phyloP scores from a whole-genome alignment of 352 stramenopile genomes.

The Halophytophthora polymorphica region DNA sequence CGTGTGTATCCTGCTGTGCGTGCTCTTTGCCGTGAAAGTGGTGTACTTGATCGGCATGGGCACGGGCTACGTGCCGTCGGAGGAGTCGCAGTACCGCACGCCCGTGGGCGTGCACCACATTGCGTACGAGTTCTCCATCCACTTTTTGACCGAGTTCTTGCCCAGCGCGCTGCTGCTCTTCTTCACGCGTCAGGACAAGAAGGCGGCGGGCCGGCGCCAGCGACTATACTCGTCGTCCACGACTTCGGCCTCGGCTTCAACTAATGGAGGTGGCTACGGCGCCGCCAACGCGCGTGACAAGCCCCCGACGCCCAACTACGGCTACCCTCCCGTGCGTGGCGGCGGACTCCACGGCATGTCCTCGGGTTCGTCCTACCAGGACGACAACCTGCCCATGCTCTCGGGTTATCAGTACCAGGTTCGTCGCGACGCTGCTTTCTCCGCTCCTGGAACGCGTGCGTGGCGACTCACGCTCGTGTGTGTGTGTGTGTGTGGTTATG shows the following conservation, averaged over 20 bases:
- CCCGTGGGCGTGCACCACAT: conserved; percentile 68
- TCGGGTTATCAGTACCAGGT: conserved; percentile 72
- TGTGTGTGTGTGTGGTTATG: neutral
- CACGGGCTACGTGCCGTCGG: conserved; percentile 52
- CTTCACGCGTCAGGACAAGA: conserved; percentile 54
- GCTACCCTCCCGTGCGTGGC: conserved; percentile 31
- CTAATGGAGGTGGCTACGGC: conserved; percentile 30
- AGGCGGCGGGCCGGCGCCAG: conserved; percentile 18
- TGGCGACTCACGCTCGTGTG: neutral
- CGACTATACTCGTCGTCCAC: conserved; percentile 23
- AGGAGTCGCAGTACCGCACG: conserved; percentile 57
- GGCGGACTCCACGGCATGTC: conserved; percentile 27
- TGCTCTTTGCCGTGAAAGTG: conserved; percentile 63
- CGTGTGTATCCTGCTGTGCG: conserved; percentile 67
- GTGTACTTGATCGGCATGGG: conserved; percentile 75
- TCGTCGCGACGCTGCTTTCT: neutral
- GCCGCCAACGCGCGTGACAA: conserved; percentile 30
- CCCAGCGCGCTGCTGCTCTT: conserved; percentile 62
- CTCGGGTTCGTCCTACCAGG: conserved; percentile 31
- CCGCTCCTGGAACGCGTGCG: neutral
- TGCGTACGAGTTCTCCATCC: conserved; percentile 66
- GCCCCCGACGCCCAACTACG: conserved; percentile 37
- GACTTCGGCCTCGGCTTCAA: conserved; percentile 25
- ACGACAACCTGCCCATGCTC: conserved; percentile 50
- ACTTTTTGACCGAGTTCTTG: conserved; percentile 75